These are phyloP conservation scores for Nicotiana sylvestris DNA, from an alignment of 257 asterid genomes.

Conservation along the genomic window DNA sequence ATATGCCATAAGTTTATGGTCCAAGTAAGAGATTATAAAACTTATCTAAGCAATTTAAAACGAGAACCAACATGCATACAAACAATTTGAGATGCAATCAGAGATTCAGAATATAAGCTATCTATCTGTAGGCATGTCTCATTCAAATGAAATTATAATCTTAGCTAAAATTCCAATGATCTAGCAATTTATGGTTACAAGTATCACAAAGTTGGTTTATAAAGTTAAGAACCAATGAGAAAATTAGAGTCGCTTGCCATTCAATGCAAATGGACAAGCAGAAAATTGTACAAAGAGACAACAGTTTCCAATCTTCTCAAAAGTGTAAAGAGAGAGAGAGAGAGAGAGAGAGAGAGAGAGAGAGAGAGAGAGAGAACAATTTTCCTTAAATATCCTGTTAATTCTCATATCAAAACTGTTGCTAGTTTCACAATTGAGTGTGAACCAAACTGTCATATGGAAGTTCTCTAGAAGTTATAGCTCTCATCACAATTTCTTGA, in stretches of 20 bases:
- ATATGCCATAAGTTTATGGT: not conserved
- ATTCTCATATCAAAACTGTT: not conserved
- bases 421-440: not conserved
- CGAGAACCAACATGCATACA: not conserved
- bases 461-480: not conserved
- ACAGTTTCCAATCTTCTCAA: not conserved
- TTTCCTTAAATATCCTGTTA: not conserved
- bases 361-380: not conserved
- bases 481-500: not conserved
- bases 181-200: conserved; percentile 3
- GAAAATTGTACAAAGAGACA: not conserved
- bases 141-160: not conserved
- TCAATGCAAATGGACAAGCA: not conserved
- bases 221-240: not conserved
- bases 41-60: not conserved
- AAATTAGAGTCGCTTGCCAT: not conserved
- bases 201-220: not conserved
- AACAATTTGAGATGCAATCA: not conserved
- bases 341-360: not conserved
- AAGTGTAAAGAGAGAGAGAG: not conserved
- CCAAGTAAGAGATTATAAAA: not conserved
- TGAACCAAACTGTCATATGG: not conserved
- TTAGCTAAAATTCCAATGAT: not conserved
- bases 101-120: not conserved
- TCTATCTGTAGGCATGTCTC: not conserved